Evolutionary conservation across 371 early-diverging fungal species (phyloP).

Genomic region (Zychaea mexicana): DNA sequence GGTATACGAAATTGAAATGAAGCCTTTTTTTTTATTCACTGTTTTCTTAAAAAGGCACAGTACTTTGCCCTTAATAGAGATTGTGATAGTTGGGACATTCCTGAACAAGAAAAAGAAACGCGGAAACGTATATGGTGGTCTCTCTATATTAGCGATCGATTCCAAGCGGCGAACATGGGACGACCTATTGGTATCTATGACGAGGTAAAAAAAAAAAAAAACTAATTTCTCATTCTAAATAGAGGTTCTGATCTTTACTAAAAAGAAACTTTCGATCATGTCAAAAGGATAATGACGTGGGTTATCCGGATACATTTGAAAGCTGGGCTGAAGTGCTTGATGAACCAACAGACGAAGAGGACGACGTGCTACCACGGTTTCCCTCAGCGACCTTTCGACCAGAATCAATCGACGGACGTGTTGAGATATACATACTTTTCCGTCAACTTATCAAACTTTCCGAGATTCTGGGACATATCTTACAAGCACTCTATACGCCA

Average conservation of each 20-base stretch:
- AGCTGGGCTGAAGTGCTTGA: conserved; percentile 46
- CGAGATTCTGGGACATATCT: conserved; percentile 45
- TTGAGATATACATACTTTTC: conserved; percentile 43
- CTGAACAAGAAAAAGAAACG: conserved; percentile 46
- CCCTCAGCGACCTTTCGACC: conserved; percentile 45
- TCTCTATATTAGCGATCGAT: conserved; percentile 43
- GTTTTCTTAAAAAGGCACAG: conserved; percentile 27
- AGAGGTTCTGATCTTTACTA: too few species aligned
- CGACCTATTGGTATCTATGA: conserved; percentile 49
- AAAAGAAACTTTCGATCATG: too few species aligned
- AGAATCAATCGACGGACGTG: conserved; percentile 8
- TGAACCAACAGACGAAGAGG: conserved; percentile 23
- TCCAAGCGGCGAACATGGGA: conserved; percentile 45
- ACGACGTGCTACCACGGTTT: conserved; percentile 26
- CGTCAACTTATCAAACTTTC: conserved; percentile 47
- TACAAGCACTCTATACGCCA: conserved; percentile 50
- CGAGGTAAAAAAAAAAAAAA: conserved; percentile 38
- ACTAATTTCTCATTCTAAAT: too few species aligned
- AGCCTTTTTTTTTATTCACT: not conserved
- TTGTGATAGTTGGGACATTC: conserved; percentile 50
- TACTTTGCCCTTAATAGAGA: conserved; percentile 39
- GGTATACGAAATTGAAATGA: too few species aligned
- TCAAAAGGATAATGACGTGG: conserved; percentile 50
- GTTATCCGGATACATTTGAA: conserved; percentile 37
- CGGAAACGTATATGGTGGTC: conserved; percentile 52